phyloP scores from a whole-genome alignment of 345 rosid genomes.

The Luvunga scandens region DNA sequence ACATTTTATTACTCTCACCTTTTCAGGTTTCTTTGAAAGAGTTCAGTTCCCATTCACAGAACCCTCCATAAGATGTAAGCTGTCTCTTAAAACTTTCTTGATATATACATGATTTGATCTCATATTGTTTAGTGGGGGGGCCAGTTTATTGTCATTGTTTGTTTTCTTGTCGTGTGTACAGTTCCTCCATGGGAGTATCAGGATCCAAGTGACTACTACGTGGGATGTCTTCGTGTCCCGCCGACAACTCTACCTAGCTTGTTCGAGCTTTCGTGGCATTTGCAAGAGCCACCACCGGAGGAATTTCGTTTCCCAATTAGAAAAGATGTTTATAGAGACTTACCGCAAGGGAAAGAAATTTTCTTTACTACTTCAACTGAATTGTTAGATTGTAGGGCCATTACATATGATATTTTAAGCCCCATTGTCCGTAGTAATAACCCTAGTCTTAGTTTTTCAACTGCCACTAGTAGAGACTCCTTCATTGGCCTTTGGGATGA shows the following conservation, averaged over 20 bases:
- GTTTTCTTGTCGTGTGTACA: slow-evolving; percentile 16
- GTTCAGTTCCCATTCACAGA: slow-evolving; percentile 56
- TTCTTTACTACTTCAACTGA: slow-evolving; percentile 68
- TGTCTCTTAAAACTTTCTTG: neutral
- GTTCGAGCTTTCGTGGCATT: slow-evolving; percentile 76
- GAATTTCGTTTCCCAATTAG: slow-evolving; percentile 77
- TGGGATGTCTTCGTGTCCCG: slow-evolving; percentile 62
- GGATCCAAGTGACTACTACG: slow-evolving; percentile 82
- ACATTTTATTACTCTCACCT: neutral
- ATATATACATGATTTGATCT: neutral
- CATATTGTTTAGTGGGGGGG: neutral
- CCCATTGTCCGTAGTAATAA: slow-evolving; percentile 56
- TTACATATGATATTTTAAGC: slow-evolving; percentile 59
- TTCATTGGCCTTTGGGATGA: slow-evolving; percentile 86
- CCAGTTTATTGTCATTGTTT: neutral
- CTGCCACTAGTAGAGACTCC: slow-evolving; percentile 73
- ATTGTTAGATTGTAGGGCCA: slow-evolving; percentile 63
- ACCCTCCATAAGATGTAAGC: slow-evolving; percentile 58
- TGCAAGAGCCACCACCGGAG: slow-evolving; percentile 91
- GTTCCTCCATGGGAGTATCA: slow-evolving; percentile 70
- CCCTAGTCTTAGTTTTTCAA: slow-evolving; percentile 40
- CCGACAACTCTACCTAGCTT: slow-evolving; percentile 61
- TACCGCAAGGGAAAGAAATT: slow-evolving; percentile 80
- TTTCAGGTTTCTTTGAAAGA: slow-evolving; percentile 54
- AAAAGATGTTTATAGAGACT: slow-evolving; percentile 72